Evolutionary conservation across 495 filamentous ascomycete species (phyloP), one percentile per base, ranked within the genome.

Genomic region (Viridothelium virens): DNA sequence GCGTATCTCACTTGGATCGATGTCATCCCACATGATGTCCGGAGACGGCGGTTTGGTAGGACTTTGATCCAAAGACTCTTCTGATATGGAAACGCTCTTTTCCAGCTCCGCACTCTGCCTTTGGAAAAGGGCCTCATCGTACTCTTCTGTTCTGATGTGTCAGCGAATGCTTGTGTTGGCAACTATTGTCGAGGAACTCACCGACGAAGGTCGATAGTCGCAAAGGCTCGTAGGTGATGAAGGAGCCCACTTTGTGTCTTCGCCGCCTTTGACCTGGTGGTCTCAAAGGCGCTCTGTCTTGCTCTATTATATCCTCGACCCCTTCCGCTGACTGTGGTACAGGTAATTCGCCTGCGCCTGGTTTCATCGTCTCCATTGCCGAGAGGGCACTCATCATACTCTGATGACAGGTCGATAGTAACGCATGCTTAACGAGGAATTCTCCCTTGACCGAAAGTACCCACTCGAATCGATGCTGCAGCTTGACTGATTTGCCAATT

Each of bases 381-480:
- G 53, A 7, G 11, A 59, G 33, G 18, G 53, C 53, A 36, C 53
- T 59, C 31, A 59, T 18, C 53, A 65, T 5, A n/a, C 63, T 65
- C 48, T 65, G 63, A 38, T 65, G 63, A 53, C 63, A 65, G 5
- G 63, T 65, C 18, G 63, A 18, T 31, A 65, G 46, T 65, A 65
- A 37, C 9, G 39, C 38, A 11, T 65, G 63, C 33, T 65, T 65
- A 6, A 50, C 63, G 12, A 65, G 11, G 33, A 65, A 65, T 31
- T 65, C 63, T 7, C 48, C 46, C 38, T 65, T 65, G 16, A 38
- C 14, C 5, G n/a, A 31, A 5, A 65, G n/a, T 4, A 65, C 63
- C 63, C 63, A 65, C 33, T 65, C 63, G 48, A 65, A 65, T 5
- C 63, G 63, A 62, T 65, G 46, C 31, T 56, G 63, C 16, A 65